Evolutionary conservation across 2,329 filamentous ascomycete species (phyloP).

Genomic region (Alternaria conjuncta): DNA sequence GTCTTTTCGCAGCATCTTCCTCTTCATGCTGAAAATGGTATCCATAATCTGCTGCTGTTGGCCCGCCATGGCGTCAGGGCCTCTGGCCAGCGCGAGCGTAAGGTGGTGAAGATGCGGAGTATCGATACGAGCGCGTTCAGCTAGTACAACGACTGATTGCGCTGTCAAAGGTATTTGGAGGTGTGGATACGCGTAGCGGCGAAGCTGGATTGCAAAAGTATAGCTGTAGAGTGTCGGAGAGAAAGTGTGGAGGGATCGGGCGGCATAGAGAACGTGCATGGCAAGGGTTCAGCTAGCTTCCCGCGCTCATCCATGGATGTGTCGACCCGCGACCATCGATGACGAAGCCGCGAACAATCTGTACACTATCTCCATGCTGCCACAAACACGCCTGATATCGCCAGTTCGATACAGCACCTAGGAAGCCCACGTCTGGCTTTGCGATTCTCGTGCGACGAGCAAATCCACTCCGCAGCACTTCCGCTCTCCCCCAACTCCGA

Average conservation of each 20-base stretch:
- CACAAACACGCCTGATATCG: constrained; percentile 1
- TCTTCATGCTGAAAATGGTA: constrained; percentile 50
- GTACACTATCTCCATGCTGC: not conserved
- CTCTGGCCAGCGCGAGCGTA: constrained; percentile 22
- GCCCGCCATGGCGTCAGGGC: constrained; percentile 43
- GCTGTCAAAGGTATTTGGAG: not conserved
- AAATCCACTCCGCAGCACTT: constrained; percentile 10
- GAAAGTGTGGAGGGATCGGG: not conserved
- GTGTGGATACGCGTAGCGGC: constrained; percentile 1
- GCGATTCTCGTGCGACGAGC: constrained; percentile 2
- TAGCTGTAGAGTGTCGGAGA: not conserved
- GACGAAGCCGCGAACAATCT: constrained; percentile 10
- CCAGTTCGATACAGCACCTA: not conserved
- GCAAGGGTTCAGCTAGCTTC: constrained; percentile 10
- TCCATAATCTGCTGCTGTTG: constrained; percentile 51
- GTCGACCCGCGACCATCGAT: constrained; percentile 5
- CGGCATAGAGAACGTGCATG: not conserved
- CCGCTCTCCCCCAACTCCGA: constrained; percentile 4
- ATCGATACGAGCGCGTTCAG: constrained; percentile 1
- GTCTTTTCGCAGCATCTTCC: constrained; percentile 41
- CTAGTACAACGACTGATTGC: not conserved
- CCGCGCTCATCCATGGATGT: not conserved
- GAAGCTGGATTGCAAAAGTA: not conserved
- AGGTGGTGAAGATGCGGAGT: constrained; percentile 9
- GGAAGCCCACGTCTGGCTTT: not conserved